Conservation (phyloP, 768 basidiomycete species). For the Nevesoporus exiguus region DNA sequence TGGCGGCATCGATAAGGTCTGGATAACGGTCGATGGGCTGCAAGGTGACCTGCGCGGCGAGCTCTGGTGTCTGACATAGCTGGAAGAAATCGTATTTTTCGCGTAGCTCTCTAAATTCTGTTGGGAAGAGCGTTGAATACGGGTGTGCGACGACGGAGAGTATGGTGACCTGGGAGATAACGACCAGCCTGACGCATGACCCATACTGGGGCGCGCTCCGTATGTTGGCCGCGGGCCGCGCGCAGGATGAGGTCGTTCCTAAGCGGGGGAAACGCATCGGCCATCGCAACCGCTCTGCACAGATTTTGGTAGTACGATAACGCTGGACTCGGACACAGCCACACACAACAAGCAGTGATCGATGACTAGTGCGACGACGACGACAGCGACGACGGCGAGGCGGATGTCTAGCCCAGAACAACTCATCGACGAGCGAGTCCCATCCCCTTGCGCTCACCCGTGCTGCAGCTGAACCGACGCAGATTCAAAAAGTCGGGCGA, state of each 20-base stretch:
- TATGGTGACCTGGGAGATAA: constrained; percentile 77
- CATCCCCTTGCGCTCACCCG: not conserved
- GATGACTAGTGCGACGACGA: too few relatives aligned
- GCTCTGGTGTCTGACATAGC: constrained; percentile 85
- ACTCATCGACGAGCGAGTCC: constrained; percentile 60
- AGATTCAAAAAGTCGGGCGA: constrained; percentile 82
- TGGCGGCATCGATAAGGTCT: constrained; percentile 88
- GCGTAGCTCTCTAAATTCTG: constrained; percentile 89
- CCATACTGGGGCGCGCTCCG: constrained; percentile 95
- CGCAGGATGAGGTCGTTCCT: constrained; percentile 86
- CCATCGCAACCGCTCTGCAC: constrained; percentile 19
- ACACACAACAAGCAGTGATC: constrained; percentile 22
- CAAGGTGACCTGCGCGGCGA: constrained; percentile 86
- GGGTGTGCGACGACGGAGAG: not conserved
- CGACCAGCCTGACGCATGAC: constrained; percentile 97
- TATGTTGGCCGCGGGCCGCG: constrained; percentile 86
- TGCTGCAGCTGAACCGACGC: not conserved
- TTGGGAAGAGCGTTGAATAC: not conserved
- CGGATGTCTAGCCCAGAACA: constrained; percentile 52
- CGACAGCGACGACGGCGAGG: too few relatives aligned
- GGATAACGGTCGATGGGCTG: constrained; percentile 90
- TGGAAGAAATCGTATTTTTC: constrained; percentile 91
- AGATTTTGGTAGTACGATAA: not conserved
- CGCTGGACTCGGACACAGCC: constrained; percentile 8
- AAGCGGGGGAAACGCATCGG: constrained; percentile 59